Base-by-base conservation (phyloP, 495 filamentous ascomycete genomes). In the Penicillium cinerascens region DNA sequence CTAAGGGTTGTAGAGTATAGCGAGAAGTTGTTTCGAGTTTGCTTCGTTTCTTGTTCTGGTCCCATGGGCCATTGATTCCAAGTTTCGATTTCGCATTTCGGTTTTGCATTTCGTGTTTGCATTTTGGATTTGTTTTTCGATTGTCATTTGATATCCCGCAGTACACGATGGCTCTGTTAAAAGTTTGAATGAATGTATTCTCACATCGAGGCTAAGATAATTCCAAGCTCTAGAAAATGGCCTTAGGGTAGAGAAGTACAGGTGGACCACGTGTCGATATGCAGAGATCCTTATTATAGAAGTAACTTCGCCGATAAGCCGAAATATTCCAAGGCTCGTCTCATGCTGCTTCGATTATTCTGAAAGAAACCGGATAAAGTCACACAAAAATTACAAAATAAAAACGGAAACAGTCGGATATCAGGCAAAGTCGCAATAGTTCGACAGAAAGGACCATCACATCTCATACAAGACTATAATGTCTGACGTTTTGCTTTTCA, bases 141-240 rank as follows among this genome's bases (percentile, higher is more conserved):
- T 45, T 18, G 6, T 49, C 29, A 13, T 50, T 43, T 42, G 44
- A 67, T 67, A 65, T 65, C 64, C 61, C 64, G 52, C 61, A 62
- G 61, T 65, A 67, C 47, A 65, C 58, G 61, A 58, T 52, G 61
- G 58, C 43, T 57, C 22, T 40, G 22, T 47, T 45, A 51, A 42
- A 33, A 33, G 45, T 18, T 51, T 4, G 25, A 44, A 40, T 29
- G 51, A 51, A 47, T 50, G 35, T 23, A 46, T 41, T 56, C 11
- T 16, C 13, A 47, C 49, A 17, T 39, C n/a, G 16, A 11, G 29
- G 13, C 8, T 10, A 9, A 5, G 26, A 22, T 16, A 6, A 4
- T 25, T 20, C 1, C 16, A 35, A 23, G 11, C 15, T 36, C 13
- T 10, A 2, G 26, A 29, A 29, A 9, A 33, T 13, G 8, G 29